phyloP scores from a whole-genome alignment of 441 rosid genomes.

The Gossypium armourianum region DNA sequence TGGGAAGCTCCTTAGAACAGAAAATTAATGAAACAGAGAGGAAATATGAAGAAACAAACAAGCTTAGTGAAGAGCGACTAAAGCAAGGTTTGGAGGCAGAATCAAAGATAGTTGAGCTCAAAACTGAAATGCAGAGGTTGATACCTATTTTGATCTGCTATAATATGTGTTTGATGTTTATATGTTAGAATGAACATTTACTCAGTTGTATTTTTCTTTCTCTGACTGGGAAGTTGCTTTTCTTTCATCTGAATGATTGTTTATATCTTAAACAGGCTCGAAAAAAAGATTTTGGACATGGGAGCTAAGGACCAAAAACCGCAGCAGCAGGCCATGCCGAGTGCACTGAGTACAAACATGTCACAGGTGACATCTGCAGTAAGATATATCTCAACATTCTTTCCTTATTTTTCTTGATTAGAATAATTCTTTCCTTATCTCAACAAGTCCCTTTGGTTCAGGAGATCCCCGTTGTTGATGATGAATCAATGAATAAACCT shows the following conservation, averaged over 20 bases:
- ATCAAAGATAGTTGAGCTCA: conserved; percentile 64
- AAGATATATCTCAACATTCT: conserved; percentile 14
- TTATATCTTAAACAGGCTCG: conserved; percentile 43
- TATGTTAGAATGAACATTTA: conserved; percentile 10
- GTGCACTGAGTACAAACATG: conserved; percentile 35
- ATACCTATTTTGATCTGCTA: conserved; percentile 5
- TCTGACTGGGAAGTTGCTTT: conserved; percentile 7
- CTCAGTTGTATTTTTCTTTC: conserved; percentile 12
- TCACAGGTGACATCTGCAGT: conserved; percentile 44
- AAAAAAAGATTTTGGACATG: conserved; percentile 70
- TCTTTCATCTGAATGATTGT: conserved; percentile 15
- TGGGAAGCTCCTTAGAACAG: conserved; percentile 59
- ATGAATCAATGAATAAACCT: background rate
- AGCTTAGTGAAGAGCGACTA: conserved; percentile 69
- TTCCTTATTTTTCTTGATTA: background rate
- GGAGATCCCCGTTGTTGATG: background rate
- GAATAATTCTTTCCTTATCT: background rate
- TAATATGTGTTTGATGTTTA: background rate
- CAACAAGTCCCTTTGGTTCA: background rate
- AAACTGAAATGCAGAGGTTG: conserved; percentile 76
- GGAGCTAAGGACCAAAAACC: conserved; percentile 57
- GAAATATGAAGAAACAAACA: conserved; percentile 65
- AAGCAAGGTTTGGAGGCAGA: conserved; percentile 68
- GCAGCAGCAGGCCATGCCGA: conserved; percentile 45
- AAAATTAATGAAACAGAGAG: conserved; percentile 70